Evolutionary conservation across 257 asterid genomes (phyloP), one percentile per base, ranked within the genome.

Genomic region (Przewalskia tangutica): DNA sequence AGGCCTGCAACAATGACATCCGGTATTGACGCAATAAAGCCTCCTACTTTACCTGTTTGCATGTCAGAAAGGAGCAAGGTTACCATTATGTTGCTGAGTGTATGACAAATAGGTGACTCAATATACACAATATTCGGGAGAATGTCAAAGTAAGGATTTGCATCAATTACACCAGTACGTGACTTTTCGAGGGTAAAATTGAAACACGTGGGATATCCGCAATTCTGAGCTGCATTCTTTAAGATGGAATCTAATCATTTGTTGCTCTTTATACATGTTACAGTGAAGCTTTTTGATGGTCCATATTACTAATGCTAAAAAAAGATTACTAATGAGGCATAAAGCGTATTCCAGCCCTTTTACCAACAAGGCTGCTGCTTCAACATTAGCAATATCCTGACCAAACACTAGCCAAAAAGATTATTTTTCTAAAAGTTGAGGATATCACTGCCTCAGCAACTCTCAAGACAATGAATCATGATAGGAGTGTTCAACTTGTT

Each of bases 1-100:
- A 96, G 95, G 84, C 97, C 98, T 59, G 99, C 98, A 63, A 94
- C 95, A 85, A 96, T 93, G 83, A 96, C 99, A 83, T 89, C 94
- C 0, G 98, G 99, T 85, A 96, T 92, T 55, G 98, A 96, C 17
- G 99, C 99, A 88, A 96, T 88, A 81, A 96, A 91, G 1, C 99
- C 99, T 67, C 98, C 99, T 0, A 96, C 95, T 92, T 96, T 96
- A 88, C 99, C 99, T 96, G 92, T 75, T 51, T 79, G 5, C 83
- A 78, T 7, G 32, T 13, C 68, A 75, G 23, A 75, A 75, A 27
- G 63, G 80, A 10, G 48, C 63, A 12, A 14, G 62, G 62, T 75
- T 75, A 75, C 16, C 23, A 12, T 27, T 27, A 75, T 11, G 10
- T 23, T 38, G 12, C 79, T 3, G 48, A 1, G 32, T 1, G 32